phyloP scores from a whole-genome alignment of 2,329 filamentous ascomycete genomes.

The Gnomoniopsis smithogilvyi region DNA sequence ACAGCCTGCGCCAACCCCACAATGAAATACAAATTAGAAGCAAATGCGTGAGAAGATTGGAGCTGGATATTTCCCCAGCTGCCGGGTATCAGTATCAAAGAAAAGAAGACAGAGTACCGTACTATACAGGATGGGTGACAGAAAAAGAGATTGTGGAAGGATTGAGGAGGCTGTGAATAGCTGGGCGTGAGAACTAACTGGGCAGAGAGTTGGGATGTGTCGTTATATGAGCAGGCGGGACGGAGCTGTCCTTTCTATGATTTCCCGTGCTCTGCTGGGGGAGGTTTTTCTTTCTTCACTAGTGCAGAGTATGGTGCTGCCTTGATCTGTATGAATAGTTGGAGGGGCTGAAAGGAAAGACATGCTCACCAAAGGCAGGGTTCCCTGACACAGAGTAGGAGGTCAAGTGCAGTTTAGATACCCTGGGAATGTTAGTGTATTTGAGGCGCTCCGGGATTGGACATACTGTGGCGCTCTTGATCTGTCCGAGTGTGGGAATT shows the following conservation, averaged over 20 bases:
- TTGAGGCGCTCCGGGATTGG: constrained; percentile 11
- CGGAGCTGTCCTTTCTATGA: constrained; percentile 2
- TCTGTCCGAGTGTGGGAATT: constrained; percentile 10
- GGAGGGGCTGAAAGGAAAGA: constrained; percentile 17
- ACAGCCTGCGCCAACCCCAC: constrained; percentile 8
- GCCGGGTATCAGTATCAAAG: neutral
- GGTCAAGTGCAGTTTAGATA: constrained; percentile 6
- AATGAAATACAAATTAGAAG: constrained; percentile 16
- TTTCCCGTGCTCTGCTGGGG: neutral
- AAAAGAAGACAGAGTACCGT: neutral
- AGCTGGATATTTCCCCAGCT: neutral
- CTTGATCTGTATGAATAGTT: constrained; percentile 12
- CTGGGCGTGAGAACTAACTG: neutral
- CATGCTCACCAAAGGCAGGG: constrained; percentile 11
- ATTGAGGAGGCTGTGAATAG: neutral
- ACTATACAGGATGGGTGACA: neutral
- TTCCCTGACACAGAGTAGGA: constrained; percentile 11
- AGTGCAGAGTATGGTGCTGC: constrained; percentile 2
- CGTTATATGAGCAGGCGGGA: constrained; percentile 3
- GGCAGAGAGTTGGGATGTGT: neutral
- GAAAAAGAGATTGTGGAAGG: neutral
- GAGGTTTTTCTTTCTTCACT: constrained; percentile 8
- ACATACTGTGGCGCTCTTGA: constrained; percentile 16
- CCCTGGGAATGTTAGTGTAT: constrained; percentile 16
- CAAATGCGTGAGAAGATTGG: neutral